Base-by-base conservation (phyloP, 1,284 basidiomycete genomes). In the Ustilago tritici region DNA sequence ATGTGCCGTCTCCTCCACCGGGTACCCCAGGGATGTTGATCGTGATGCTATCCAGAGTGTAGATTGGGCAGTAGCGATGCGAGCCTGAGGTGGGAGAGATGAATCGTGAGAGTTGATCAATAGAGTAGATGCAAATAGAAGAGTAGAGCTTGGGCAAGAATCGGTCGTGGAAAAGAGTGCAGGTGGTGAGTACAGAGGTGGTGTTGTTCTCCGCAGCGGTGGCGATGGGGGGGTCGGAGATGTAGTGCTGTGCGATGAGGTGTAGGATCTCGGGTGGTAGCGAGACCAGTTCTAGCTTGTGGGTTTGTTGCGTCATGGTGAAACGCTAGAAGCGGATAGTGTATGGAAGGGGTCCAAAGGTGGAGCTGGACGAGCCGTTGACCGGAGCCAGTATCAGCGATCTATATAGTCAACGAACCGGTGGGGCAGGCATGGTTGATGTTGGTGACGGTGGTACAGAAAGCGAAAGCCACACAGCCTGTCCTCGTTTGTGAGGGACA, bases 11-110 rank as follows among this genome's bases (percentile, higher is more conserved):
- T 5, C 66, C 67, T 1, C 67, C 72, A 11, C 72, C 72, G 2
- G 72, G 72, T 5, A 75, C 67, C 2, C 72, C 72, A 6, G 67
- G 64, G 32, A 75, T 75, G 54, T 75, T 75, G 67, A 75, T 70
- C 9, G 57, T 52, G n/a, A 75, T 19, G 32, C 56, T 54, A 10
- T 34, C 32, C 4, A 49, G 2, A 2, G 72, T 64, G 50, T 60
- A 64, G 0, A 15, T 34, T 9, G 67, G 61, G 4, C 67, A 60
- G 57, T 64, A 46, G 17, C 3, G 35, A 35, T 67, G 53, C 3
- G 72, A 46, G 35, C 57, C 64, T 0, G 64, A 61, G 7, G 32
- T 4, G 1, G 64, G 38, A 8, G 49, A 17, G 12, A 64, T 38
- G 31, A 75, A 75, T 8, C 53, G 57, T 0, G 47, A 31, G 3